Percentiles rank a stretch among this genome's conserved stretches.
phyloP scores from a whole-genome alignment of 768 basidiomycete genomes.

The Boletus rubropictus region DNA sequence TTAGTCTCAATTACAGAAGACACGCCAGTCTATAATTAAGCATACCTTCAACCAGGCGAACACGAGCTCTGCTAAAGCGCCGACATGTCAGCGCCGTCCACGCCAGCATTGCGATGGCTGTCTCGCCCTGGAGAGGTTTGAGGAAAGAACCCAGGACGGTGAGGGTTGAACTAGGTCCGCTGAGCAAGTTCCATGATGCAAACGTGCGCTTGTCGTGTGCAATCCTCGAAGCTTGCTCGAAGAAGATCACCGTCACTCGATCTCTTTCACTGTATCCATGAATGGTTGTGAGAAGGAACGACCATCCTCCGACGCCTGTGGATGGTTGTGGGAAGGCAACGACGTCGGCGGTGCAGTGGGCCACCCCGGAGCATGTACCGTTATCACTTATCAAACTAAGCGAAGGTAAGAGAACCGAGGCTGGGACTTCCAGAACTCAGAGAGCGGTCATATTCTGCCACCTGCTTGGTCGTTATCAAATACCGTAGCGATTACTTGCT shows the following conservation, averaged over 20 bases:
- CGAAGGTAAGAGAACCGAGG: constrained; percentile 13
- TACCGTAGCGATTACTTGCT: not conserved
- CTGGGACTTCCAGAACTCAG: not conserved
- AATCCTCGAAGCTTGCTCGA: not conserved
- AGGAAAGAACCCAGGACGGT: not conserved
- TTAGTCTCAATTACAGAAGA: not conserved
- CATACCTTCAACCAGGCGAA: not conserved
- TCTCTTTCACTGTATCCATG: not conserved
- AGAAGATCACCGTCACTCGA: not conserved
- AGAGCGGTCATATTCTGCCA: not conserved
- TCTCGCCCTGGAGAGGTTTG: not conserved
- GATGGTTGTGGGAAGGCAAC: not conserved
- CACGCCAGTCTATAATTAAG: not conserved
- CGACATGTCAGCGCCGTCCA: not conserved
- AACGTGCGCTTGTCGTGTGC: not conserved
- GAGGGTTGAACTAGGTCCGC: no score
- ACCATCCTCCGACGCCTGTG: not conserved
- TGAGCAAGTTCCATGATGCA: not conserved
- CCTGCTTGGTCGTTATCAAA: not conserved
- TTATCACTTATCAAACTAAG: constrained; percentile 9
- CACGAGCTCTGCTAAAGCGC: not conserved
- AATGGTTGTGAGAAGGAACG: not conserved
- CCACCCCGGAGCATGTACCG: not conserved
- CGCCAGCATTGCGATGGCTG: no score
- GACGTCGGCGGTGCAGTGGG: not conserved